These are phyloP conservation scores for Physaria fendleri DNA, from an alignment of 345 rosid species.

Conservation along the genomic window DNA sequence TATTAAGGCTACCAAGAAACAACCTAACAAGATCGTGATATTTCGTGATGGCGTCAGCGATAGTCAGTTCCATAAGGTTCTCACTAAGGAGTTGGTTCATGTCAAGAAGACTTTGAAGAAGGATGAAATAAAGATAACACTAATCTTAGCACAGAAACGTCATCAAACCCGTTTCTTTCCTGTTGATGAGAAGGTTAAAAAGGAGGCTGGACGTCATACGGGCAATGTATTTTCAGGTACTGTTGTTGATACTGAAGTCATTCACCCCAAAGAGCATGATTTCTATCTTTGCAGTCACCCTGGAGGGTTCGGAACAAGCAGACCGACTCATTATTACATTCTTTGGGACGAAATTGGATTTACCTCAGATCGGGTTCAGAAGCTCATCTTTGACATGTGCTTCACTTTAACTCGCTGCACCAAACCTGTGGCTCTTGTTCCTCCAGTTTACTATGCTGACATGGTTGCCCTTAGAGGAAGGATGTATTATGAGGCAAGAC, in stretches of 20 bases:
- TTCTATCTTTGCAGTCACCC: conserved; percentile 78
- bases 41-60: conserved; percentile 92
- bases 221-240: conserved; percentile 77
- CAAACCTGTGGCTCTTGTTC: conserved; percentile 71
- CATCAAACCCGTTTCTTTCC: conserved; percentile 82
- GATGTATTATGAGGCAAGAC: conserved; percentile 55
- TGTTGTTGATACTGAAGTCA: conserved; percentile 60
- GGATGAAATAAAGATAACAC: conserved; percentile 37
- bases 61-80: conserved; percentile 87
- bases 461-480: conserved; percentile 76
- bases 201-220: conserved; percentile 28
- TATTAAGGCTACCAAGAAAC: conserved; percentile 37
- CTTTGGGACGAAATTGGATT: conserved; percentile 70
- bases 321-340: conserved; percentile 74
- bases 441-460: conserved; percentile 84
- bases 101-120: conserved; percentile 39
- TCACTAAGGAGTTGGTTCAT: conserved; percentile 58
- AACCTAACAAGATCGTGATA: conserved; percentile 58
- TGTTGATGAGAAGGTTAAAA: too few relatives aligned
- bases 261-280: conserved; percentile 71
- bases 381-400: conserved; percentile 70
- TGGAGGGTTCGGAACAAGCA: conserved; percentile 79
- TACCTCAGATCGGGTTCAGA: conserved; percentile 57
- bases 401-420: conserved; percentile 88
- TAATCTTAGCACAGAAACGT: conserved; percentile 72